A percentile compares a stretch with the other conserved stretches of the same genome.
These are phyloP conservation scores for Monosporascus sp. DNA, from an alignment of 2,329 filamentous ascomycete genomes.

Conservation along the genomic window DNA sequence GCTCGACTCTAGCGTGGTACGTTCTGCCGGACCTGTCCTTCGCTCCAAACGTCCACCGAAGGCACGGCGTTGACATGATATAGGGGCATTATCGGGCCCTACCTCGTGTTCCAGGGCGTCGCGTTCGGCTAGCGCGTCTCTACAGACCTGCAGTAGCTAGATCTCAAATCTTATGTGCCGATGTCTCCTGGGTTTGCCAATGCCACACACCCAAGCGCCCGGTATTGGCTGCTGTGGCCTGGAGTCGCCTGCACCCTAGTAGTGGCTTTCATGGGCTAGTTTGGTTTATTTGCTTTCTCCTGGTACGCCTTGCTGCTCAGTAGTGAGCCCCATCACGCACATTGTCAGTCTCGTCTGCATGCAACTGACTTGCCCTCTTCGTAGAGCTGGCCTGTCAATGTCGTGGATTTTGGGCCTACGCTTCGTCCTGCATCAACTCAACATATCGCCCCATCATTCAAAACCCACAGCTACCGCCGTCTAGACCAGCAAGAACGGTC, in stretches of 20 bases:
- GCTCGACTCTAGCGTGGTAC: slow-evolving; percentile 40
- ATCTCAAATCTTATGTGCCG: slow-evolving; percentile 1
- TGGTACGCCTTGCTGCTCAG: not conserved
- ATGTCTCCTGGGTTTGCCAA: slow-evolving; percentile 1
- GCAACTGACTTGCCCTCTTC: too few species aligned
- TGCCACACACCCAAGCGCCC: slow-evolving; percentile 3
- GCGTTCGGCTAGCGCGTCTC: slow-evolving; percentile 29
- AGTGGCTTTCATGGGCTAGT: slow-evolving; percentile 3
- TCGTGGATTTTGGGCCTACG: too few species aligned
- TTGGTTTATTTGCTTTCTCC: not conserved
- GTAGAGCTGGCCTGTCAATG: too few species aligned
- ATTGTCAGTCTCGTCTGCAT: too few species aligned
- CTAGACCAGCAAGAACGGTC: not conserved
- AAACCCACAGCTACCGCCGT: too few species aligned
- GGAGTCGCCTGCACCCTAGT: slow-evolving; percentile 4
- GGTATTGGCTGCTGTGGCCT: slow-evolving; percentile 10
- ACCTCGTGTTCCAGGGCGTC: slow-evolving; percentile 37
- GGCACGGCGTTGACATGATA: not conserved
- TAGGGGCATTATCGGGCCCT: slow-evolving; percentile 38
- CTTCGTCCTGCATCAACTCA: too few species aligned
- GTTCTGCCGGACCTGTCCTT: not conserved
- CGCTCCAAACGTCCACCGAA: too few species aligned
- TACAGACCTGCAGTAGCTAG: not conserved
- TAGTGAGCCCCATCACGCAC: not conserved
- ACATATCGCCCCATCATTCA: too few species aligned